Conservation (phyloP, 352 stramenopile genomes). For the Thalassiosira livingstoniorum region DNA sequence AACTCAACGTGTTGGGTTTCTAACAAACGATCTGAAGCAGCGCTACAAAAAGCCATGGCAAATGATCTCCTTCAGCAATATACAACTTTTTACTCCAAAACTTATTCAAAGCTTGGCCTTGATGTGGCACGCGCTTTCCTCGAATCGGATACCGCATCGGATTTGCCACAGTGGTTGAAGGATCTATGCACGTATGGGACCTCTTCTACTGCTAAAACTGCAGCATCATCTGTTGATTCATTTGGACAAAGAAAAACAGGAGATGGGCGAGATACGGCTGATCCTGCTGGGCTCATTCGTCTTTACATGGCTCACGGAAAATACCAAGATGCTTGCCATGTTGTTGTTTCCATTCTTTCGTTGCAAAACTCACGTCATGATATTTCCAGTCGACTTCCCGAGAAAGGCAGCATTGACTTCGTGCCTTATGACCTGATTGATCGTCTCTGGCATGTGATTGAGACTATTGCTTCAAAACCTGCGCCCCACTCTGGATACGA, state of each 20-base stretch:
- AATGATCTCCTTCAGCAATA: constrained; percentile 61
- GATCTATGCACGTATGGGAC: constrained; percentile 60
- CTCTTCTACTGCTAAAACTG: neutral
- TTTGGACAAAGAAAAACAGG: constrained; percentile 56
- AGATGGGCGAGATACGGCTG: constrained; percentile 15
- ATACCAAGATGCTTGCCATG: constrained; percentile 71
- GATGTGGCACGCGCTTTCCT: constrained; percentile 54
- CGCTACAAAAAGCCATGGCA: constrained; percentile 36
- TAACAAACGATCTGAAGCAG: constrained; percentile 25
- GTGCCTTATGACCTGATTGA: constrained; percentile 82
- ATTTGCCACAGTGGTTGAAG: constrained; percentile 60
- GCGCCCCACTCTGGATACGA: constrained; percentile 21
- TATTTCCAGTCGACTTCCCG: constrained; percentile 63
- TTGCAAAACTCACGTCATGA: neutral
- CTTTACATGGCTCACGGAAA: constrained; percentile 75
- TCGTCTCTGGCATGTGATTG: constrained; percentile 73
- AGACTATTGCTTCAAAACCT: constrained; percentile 46
- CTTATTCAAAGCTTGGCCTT: constrained; percentile 35
- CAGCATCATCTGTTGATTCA: constrained; percentile 22
- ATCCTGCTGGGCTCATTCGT: constrained; percentile 68
- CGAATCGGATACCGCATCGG: constrained; percentile 11
- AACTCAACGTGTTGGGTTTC: constrained; percentile 40
- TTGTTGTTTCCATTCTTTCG: constrained; percentile 58
- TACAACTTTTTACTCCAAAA: constrained; percentile 54
- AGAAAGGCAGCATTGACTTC: constrained; percentile 81